Evolutionary conservation across 1,139 yeast genomes (phyloP), one percentile per base, ranked within the genome.

Genomic region (Kodamaea arcana): DNA sequence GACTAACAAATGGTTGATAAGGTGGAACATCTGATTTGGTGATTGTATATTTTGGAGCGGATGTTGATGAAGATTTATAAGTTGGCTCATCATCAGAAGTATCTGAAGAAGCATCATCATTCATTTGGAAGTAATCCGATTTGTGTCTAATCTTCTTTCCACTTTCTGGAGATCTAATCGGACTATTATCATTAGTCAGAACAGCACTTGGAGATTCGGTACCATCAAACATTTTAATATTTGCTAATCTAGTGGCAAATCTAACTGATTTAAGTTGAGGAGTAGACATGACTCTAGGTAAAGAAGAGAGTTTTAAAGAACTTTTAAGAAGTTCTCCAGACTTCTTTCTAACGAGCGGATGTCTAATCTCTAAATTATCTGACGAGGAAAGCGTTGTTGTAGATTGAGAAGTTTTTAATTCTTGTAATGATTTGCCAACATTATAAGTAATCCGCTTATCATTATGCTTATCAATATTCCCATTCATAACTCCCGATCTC

Each of bases 211-310:
- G 74, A 30, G 66, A 56, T 31, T 65, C 72, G n/a, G 50, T 49
- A 3, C 71, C 72, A 41, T 67, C 64, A 47, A 69, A 69, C 57
- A 57, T 59, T 46, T 64, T 65, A 43, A 68, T 55, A 33, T 65
- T 62, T 26, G 60, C 60, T 34, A 65, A 52, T 25, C 64, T 45
- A 18, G 60, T 44, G 3, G 71, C 71, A 51, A 65, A 65, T 17
- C 69, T 45, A 15, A 65, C 72, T 4, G 61, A 53, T 41, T 65
- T 65, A 31, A 48, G 41, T 24, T 44, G 52, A 6, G 66, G 51
- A 4, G 65, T 48, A 9, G 66, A 59, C 41, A 54, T 45, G 29
- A 59, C 52, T 29, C 56, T 46, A 11, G 35, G 41, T 11, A 13
- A 11, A 2, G 53, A 37, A 2, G 63, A 48, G 27, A 64, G 48